Evolutionary conservation across 1,139 yeast species (phyloP).

Genomic region (Yamadazyma oceani): DNA sequence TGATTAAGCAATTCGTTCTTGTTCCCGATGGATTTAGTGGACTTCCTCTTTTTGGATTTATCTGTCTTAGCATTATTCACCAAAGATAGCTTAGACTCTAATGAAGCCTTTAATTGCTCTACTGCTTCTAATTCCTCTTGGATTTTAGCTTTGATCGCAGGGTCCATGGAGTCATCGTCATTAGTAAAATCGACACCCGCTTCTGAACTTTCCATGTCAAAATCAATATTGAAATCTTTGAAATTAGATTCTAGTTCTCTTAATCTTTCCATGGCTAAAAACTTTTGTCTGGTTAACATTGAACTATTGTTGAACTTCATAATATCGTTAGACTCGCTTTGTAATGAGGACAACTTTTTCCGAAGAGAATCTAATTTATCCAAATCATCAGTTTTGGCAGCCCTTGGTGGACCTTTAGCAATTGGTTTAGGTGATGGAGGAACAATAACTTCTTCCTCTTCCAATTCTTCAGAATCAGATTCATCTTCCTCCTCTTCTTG

Average conservation of each 20-base stretch:
- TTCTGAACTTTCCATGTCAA: slow-evolving; percentile 23
- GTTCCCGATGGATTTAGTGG: slow-evolving; percentile 8
- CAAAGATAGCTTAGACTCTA: slow-evolving; percentile 35
- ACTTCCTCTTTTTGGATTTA: slow-evolving; percentile 11
- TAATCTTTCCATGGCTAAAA: slow-evolving; percentile 66
- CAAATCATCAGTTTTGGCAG: slow-evolving; percentile 42
- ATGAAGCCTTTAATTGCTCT: slow-evolving; percentile 42
- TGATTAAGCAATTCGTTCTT: slow-evolving; percentile 27
- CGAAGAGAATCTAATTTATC: slow-evolving; percentile 53
- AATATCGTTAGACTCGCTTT: slow-evolving; percentile 72
- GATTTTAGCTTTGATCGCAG: slow-evolving; percentile 35
- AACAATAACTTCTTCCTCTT: slow-evolving; percentile 18
- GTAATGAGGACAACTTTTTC: slow-evolving; percentile 58
- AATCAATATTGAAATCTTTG: slow-evolving; percentile 60
- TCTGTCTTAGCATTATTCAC: slow-evolving; percentile 12
- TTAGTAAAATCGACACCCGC: neutral
- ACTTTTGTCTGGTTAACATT: slow-evolving; percentile 55
- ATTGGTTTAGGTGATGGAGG: slow-evolving; percentile 15
- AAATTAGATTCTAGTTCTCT: slow-evolving; percentile 61
- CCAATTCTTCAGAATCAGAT: slow-evolving; percentile 16
- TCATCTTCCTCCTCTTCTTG: slow-evolving; percentile 16
- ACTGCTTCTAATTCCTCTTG: slow-evolving; percentile 49
- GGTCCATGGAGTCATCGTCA: slow-evolving; percentile 17
- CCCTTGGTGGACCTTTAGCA: slow-evolving; percentile 31
- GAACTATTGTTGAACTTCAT: slow-evolving; percentile 67